Base-by-base conservation (phyloP, 192 early-diverging fungal genomes). In the Linnemannia hyalina region DNA sequence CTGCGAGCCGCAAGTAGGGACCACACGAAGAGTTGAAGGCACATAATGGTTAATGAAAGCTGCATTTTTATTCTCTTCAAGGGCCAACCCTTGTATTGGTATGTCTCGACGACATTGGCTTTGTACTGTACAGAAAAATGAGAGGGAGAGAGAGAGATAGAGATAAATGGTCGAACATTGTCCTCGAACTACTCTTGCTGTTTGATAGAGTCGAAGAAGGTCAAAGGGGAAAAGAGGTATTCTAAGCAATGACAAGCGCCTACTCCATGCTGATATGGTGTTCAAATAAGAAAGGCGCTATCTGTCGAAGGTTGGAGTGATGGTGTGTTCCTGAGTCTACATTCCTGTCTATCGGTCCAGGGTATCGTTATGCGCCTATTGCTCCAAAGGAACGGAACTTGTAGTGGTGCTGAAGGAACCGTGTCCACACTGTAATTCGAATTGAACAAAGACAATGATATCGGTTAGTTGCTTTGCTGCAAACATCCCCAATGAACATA, bases 381-480 rank as follows among this genome's bases (percentile, higher is more conserved):
- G 83, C 40, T 15, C 60, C 60, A 29, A 65, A 65, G 60, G 60
- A 65, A 35, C 78, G 73, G 47, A 80, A 73, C 70, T 85, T 85
- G 78, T 80, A 85, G 75, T 85, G 83, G 40, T 85, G 73, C 22
- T 85, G 68, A 46, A 85, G 60, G 60, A 85, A 85, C 32, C 52
- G 68, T 65, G 78, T 76, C 83, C 83, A 85, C 36, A 85, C 83
- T 84, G 60, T 7, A 41, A 36, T 23, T 29, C 15, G 49, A 40
- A 42, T 68, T 15, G 41, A 54, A 32, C n/a, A 65, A 32, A 69
- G 8, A 0, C n/a, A 41, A 4, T 8, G 22, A 16, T n/a, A 41
- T 46, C 6, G 11, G 38, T 65, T 29, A 36, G 42, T 38, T 49
- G 42, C n/a, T 7, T 36, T 23, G 46, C 36, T 57, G 8, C 11